Base-by-base conservation (phyloP, 75 land plant genomes). In the Pinus tabuliformis region DNA sequence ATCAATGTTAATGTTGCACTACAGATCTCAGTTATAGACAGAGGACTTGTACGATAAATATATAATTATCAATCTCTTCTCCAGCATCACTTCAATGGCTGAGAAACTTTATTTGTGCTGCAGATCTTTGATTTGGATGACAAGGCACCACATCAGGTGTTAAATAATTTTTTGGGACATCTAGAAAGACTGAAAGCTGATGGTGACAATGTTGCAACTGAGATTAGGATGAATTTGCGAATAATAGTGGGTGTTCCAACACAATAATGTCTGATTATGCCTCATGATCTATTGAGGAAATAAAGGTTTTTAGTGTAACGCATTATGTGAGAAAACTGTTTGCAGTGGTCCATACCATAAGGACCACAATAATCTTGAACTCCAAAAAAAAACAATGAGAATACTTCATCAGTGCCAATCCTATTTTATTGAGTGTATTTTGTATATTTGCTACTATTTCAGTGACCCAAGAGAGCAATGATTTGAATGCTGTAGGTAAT, bases 81-180 rank as follows among this genome's bases (percentile, higher is more conserved):
- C 13, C 8, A 8, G 24, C 52, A n/a, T 39, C 42, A 3, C 52
- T 20, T 42, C 36, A 68, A 68, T 42, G n/a, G 42, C 49, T 68
- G 33, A 36, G 8, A 42, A 20, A 20, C 72, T 37, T 68, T 20
- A 39, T 49, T 63, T 59, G 14, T 37, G 58, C 58, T 78, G 26
- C 78, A 96, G 99, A 91, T 96, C 11, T 86, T 90, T 85, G 98
- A 96, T 85, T 56, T 96, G 81, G 81, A 83, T 16, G 86, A 94
- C 62, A 84, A 90, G 18, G 76, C 86, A 42, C 99, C 99, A 36
- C 95, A 96, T 61, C 83, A 83, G 77, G 93, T 85, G 18, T 79
- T 96, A 49, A 62, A 80, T 62, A 74, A 20, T 52, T n/a, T 96
- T 28, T 85, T 90, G 74, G 56, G 60, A 26, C 87, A 84, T 73